A percentile compares a stretch with the other conserved stretches of the same genome.
Conservation (phyloP, 805 yeast species). For the Kuraishia molischiana region DNA sequence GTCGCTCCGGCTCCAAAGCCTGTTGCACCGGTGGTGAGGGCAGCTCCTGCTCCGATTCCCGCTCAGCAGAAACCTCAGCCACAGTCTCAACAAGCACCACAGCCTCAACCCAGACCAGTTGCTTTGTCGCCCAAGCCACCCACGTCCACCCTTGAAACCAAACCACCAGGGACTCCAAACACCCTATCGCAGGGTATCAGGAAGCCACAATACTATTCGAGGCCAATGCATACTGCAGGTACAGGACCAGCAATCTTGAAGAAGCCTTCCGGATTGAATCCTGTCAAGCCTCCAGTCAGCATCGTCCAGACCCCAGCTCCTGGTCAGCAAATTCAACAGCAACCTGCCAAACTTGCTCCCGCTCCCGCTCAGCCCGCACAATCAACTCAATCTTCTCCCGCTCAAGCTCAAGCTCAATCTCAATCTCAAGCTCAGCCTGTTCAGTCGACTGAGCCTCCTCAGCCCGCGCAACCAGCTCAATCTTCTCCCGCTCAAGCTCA, state of each 20-base stretch:
- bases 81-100: too few relatives aligned
- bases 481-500: too few relatives aligned
- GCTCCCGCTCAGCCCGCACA: too few relatives aligned
- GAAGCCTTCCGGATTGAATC: neutral
- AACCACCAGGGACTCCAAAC: constrained; percentile 7
- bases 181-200: constrained; percentile 5
- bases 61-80: constrained; percentile 3
- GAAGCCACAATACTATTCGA: constrained; percentile 3
- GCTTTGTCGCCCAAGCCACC: constrained; percentile 8
- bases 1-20: constrained; percentile 13
- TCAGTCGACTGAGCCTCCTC: too few relatives aligned
- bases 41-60: too few relatives aligned
- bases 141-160: constrained; percentile 10
- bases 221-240: constrained; percentile 3
- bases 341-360: too few relatives aligned
- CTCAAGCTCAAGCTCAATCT: too few relatives aligned
- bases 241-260: constrained; percentile 4
- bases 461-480: too few relatives aligned
- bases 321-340: too few relatives aligned
- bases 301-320: neutral
- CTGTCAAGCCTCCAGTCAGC: constrained; percentile 1
- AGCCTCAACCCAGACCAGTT: constrained; percentile 5
- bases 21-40: constrained; percentile 5
- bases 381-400: too few relatives aligned
- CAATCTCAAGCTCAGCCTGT: neutral